phyloP scores from a whole-genome alignment of 257 asterid genomes.

The Solanum pimpinellifolium region DNA sequence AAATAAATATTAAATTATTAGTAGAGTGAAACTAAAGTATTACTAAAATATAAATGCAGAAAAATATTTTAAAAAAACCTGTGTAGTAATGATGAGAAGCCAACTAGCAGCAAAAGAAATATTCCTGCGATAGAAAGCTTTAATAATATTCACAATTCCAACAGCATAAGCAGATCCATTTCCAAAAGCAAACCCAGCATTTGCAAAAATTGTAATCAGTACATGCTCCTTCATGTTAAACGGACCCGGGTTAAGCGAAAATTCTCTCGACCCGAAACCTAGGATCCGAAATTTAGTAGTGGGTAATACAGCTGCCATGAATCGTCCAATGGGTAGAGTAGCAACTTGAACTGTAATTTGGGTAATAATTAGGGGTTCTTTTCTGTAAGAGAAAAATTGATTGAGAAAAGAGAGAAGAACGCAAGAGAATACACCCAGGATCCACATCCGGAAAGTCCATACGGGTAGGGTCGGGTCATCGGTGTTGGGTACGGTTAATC shows the following conservation, averaged over 20 bases:
- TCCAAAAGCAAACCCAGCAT: conserved; percentile 71
- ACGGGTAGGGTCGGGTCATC: conserved; percentile 62
- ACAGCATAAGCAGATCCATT: conserved; percentile 76
- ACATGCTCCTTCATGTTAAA: conserved; percentile 83
- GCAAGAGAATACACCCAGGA: conserved; percentile 56
- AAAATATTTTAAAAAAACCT: conserved; percentile 18
- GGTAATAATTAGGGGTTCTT: conserved; percentile 52
- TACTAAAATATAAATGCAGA: too few species aligned
- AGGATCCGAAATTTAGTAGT: conserved; percentile 26
- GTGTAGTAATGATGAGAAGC: conserved; percentile 72
- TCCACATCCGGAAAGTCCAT: conserved; percentile 94
- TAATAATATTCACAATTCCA: conserved; percentile 54
- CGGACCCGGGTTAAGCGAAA: conserved; percentile 73
- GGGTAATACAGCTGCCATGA: conserved; percentile 70
- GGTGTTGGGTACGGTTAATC: conserved; percentile 50
- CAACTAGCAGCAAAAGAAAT: conserved; percentile 55
- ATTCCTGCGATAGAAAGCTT: conserved; percentile 41
- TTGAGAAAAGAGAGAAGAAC: conserved; percentile 58
- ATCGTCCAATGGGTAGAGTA: conserved; percentile 56
- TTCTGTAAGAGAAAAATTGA: conserved; percentile 61
- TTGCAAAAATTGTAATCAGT: conserved; percentile 60
- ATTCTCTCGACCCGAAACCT: conserved; percentile 29
- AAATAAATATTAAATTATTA: too few species aligned
- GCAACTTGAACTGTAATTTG: conserved; percentile 64
- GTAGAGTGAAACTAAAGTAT: too few species aligned